Evolutionary conservation across 306 rosid genomes (phyloP).

Genomic region (Cucumis melo): DNA sequence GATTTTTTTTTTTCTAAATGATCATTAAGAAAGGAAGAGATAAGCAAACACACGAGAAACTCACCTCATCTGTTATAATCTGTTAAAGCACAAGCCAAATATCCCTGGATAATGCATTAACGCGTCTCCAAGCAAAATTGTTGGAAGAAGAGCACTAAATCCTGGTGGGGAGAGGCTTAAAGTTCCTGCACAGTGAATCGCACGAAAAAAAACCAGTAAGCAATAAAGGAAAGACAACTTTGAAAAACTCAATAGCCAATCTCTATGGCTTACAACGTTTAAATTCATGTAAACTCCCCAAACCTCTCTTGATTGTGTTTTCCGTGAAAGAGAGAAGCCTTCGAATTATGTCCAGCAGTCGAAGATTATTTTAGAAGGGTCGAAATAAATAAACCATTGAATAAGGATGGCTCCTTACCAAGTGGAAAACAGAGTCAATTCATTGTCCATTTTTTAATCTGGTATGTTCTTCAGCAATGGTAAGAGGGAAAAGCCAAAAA

Average conservation of each 20-base stretch:
- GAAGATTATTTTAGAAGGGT: not conserved
- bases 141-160: constrained; percentile 15
- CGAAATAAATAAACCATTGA: not conserved
- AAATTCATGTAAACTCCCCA: not conserved
- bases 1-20: not conserved
- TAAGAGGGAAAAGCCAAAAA: not conserved
- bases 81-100: constrained; percentile 47
- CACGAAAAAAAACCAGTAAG: constrained; percentile 7
- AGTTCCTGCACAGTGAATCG: constrained; percentile 11
- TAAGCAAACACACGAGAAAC: constrained; percentile 14
- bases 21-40: not conserved
- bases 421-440: not conserved
- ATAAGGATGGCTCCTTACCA: not conserved
- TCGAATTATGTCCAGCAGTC: not conserved
- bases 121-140: constrained; percentile 18
- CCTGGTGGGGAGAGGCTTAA: constrained; percentile 9
- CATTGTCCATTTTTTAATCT: not conserved
- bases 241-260: not conserved
- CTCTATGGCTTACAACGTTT: not conserved
- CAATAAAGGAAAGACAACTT: not conserved
- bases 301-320: too few species aligned
- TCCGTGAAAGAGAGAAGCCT: not conserved
- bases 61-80: constrained; percentile 67
- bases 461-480: not conserved
- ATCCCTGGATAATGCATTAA: constrained; percentile 44